These are phyloP conservation scores for Ramularia collo-cygni DNA, from an alignment of 2,329 filamentous ascomycete species.

Conservation along the genomic window DNA sequence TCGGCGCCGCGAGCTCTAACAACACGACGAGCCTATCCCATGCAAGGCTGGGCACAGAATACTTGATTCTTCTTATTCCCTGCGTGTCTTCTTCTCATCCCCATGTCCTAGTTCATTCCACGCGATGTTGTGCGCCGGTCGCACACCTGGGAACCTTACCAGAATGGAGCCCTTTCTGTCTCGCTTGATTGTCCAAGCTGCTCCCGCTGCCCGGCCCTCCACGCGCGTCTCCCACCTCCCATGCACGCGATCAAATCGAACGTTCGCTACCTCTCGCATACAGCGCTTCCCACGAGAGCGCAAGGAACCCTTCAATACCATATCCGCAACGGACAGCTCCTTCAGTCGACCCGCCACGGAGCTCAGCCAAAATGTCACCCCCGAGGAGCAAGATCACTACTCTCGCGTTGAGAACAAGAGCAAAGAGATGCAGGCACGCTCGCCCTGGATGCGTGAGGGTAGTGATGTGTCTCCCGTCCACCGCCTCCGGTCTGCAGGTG, in stretches of 20 bases:
- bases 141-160: neutral
- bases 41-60: too few species aligned
- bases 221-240: constrained; percentile 16
- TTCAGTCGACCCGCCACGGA: constrained; percentile 32
- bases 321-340: constrained; percentile 22
- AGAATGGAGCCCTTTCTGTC: constrained; percentile 25
- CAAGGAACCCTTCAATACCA: constrained; percentile 15
- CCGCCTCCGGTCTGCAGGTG: constrained; percentile 44
- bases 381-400: constrained; percentile 43
- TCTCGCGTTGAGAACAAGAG: constrained; percentile 37
- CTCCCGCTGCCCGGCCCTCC: constrained; percentile 9
- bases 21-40: too few species aligned
- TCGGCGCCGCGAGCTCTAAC: too few species aligned
- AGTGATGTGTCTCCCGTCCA: constrained; percentile 52
- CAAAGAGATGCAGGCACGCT: constrained; percentile 51
- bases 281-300: constrained; percentile 11
- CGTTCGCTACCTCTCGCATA: constrained; percentile 7
- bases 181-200: constrained; percentile 21
- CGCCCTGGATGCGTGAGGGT: constrained; percentile 61
- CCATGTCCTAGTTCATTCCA: neutral
- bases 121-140: constrained; percentile 1
- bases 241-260: constrained; percentile 6
- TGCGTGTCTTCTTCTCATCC: too few species aligned
- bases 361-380: constrained; percentile 38
- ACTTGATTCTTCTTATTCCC: too few species aligned